These are phyloP conservation scores for Vitis cinerea DNA, from an alignment of 164 flowering plant genomes.

Conservation along the genomic window DNA sequence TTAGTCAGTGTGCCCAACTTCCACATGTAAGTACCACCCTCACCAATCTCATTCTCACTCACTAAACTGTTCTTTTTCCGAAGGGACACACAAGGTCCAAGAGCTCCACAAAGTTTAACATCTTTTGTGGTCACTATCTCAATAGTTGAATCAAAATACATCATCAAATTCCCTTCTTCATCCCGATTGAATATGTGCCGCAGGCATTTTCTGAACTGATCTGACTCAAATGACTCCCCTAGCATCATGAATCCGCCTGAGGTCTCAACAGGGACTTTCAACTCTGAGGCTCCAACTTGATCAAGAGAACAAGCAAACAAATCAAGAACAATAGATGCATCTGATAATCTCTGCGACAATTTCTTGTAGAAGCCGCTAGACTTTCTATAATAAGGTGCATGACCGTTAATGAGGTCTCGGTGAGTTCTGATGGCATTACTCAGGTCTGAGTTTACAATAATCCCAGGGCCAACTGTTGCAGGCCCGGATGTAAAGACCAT, in stretches of 20 bases:
- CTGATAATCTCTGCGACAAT: constrained; percentile 55
- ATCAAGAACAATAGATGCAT: constrained; percentile 78
- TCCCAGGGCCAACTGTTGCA: constrained; percentile 85
- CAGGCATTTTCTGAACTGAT: constrained; percentile 72
- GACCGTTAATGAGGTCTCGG: constrained; percentile 61
- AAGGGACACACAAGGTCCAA: constrained; percentile 86
- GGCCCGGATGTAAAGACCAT: constrained; percentile 97
- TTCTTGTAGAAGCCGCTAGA: constrained; percentile 61
- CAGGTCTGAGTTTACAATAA: constrained; percentile 66
- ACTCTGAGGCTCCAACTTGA: constrained; percentile 88
- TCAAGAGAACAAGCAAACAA: constrained; percentile 91
- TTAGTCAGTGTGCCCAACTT: constrained; percentile 62
- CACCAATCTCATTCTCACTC: constrained; percentile 63
- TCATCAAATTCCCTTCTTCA: constrained; percentile 56
- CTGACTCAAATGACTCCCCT: constrained; percentile 73
- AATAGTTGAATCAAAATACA: constrained; percentile 76
- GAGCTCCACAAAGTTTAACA: constrained; percentile 78
- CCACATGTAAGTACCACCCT: constrained; percentile 81
- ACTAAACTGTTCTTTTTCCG: constrained; percentile 54
- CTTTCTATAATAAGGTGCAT: constrained; percentile 47
- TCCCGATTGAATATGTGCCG: constrained; percentile 63
- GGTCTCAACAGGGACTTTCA: constrained; percentile 64
- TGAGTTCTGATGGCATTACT: constrained; percentile 69
- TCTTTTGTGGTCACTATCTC: constrained; percentile 80
- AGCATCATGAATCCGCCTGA: constrained; percentile 88